Percentiles rank a stretch among this genome's conserved stretches.
These are phyloP conservation scores for Stromatinia cepivora DNA, from an alignment of 2,329 filamentous ascomycete species.

Conservation along the genomic window DNA sequence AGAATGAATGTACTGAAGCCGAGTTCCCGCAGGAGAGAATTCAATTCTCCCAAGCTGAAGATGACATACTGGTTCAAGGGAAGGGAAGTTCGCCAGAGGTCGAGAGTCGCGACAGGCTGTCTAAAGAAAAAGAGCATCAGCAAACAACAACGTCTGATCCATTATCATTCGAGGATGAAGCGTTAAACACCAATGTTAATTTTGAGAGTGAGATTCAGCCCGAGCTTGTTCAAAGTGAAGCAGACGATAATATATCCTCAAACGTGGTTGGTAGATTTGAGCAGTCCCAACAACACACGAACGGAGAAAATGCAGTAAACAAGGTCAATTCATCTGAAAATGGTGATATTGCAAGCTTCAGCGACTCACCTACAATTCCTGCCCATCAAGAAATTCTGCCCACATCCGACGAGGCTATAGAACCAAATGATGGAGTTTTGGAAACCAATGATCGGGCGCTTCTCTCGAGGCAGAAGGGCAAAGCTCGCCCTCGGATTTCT, in stretches of 20 bases:
- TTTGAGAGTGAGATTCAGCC: background rate
- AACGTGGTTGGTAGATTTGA: background rate
- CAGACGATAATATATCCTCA: background rate
- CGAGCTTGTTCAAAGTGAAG: background rate
- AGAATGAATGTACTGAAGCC: background rate
- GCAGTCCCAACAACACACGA: background rate
- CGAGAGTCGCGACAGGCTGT: background rate
- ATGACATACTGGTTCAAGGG: background rate
- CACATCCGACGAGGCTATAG: background rate
- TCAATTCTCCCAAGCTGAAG: background rate
- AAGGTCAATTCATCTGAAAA: background rate
- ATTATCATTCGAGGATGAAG: background rate
- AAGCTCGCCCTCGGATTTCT: background rate
- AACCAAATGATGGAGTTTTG: background rate
- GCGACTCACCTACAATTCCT: constrained; percentile 1
- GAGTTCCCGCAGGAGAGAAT: background rate
- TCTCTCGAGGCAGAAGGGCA: background rate
- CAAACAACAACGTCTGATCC: background rate
- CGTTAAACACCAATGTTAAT: background rate
- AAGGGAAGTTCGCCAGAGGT: constrained; percentile 1
- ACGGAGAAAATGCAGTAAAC: background rate
- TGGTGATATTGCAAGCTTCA: background rate
- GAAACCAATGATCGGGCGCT: background rate
- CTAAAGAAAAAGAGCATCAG: background rate
- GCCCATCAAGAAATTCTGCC: too few relatives aligned